phyloP scores from a whole-genome alignment of 2,329 filamentous ascomycete species.

The Hypoxylon sp. region DNA sequence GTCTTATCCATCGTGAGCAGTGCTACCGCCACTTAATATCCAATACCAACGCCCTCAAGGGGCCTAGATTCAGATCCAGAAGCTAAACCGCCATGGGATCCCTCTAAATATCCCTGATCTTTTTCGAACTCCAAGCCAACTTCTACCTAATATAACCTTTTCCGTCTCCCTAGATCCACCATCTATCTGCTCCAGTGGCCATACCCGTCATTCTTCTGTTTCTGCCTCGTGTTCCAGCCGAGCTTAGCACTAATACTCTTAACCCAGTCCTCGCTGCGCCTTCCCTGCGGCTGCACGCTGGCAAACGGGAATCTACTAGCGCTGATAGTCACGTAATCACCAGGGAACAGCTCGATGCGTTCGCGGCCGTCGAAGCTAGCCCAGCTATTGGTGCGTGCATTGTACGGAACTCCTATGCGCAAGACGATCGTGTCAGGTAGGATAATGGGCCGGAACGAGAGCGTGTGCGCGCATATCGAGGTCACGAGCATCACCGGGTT shows the following conservation, averaged over 20 bases:
- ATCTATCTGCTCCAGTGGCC: constrained; percentile 59
- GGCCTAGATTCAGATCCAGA: not conserved
- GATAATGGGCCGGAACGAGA: constrained; percentile 97
- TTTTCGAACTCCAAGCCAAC: constrained; percentile 8
- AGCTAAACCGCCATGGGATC: not conserved
- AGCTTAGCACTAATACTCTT: constrained; percentile 84
- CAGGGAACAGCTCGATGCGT: constrained; percentile 81
- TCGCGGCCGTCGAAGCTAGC: constrained; percentile 98
- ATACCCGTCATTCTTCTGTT: constrained; percentile 74
- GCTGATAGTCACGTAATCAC: constrained; percentile 88
- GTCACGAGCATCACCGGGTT: constrained; percentile 97
- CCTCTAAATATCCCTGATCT: not conserved
- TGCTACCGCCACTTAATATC: not conserved
- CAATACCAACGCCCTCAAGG: not conserved
- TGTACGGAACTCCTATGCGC: constrained; percentile 92
- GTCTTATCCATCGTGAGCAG: not conserved
- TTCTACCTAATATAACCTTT: not conserved
- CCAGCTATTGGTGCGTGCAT: constrained; percentile 90
- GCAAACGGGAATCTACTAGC: constrained; percentile 86
- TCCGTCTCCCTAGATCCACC: not conserved
- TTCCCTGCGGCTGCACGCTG: constrained; percentile 76
- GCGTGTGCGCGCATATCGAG: constrained; percentile 92
- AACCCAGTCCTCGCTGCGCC: constrained; percentile 82
- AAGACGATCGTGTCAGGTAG: constrained; percentile 96
- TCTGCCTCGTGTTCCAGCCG: constrained; percentile 84